Evolutionary conservation across 1,139 yeast species (phyloP).

Genomic region (Yamadazyma triangularis): DNA sequence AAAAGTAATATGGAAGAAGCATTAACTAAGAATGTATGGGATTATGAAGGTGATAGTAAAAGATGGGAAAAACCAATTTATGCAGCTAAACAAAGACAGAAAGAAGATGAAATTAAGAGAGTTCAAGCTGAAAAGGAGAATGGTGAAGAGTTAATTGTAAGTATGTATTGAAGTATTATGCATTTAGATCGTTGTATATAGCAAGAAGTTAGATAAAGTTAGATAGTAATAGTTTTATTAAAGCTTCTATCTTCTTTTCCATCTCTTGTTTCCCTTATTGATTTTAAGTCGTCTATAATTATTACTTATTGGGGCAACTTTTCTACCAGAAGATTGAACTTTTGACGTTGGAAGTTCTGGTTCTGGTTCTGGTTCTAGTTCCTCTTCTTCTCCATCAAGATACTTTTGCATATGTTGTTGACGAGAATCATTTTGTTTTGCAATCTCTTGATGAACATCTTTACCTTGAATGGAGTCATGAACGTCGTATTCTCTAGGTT

Average conservation of each 20-base stretch:
- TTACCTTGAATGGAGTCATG: slow-evolving; percentile 24
- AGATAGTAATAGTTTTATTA: too few species aligned
- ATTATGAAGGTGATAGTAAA: slow-evolving; percentile 45
- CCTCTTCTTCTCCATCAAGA: slow-evolving; percentile 19
- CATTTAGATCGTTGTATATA: too few species aligned
- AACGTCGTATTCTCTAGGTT: slow-evolving; percentile 26
- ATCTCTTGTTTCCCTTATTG: slow-evolving; percentile 10
- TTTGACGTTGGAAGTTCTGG: too few species aligned
- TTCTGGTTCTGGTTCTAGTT: slow-evolving; percentile 7
- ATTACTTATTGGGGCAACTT: slow-evolving; percentile 30
- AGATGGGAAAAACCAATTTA: slow-evolving; percentile 54
- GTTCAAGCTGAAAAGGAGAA: slow-evolving; percentile 14
- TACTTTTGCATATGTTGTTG: too few species aligned
- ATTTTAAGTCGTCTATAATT: slow-evolving; percentile 42
- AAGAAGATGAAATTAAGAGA: too few species aligned
- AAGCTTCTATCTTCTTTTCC: slow-evolving; percentile 5
- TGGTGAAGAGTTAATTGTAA: slow-evolving; percentile 10
- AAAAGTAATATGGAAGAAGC: slow-evolving; percentile 13
- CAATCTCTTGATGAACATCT: slow-evolving; percentile 39
- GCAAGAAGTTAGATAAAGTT: too few species aligned
- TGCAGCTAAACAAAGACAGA: slow-evolving; percentile 1
- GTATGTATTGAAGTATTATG: slow-evolving; percentile 4
- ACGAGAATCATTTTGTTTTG: slow-evolving; percentile 23
- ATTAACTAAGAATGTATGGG: slow-evolving; percentile 43
- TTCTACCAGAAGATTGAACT: slow-evolving; percentile 16